These are phyloP conservation scores for Crithidia sp. DNA, from an alignment of 208 protist genomes.

Conservation along the genomic window DNA sequence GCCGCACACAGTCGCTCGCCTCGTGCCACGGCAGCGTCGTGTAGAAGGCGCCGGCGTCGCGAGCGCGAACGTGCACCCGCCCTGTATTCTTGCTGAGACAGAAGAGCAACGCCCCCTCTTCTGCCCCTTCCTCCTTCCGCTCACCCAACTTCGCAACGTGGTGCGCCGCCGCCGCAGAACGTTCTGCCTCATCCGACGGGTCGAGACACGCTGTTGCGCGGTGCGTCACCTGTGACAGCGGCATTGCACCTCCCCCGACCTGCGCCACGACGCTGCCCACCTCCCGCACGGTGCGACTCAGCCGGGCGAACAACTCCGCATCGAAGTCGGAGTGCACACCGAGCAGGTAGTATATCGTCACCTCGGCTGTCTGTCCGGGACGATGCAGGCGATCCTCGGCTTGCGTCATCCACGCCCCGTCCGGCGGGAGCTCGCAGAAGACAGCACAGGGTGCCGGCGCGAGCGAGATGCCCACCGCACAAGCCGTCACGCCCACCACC, in stretches of 20 bases:
- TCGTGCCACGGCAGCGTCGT: slow-evolving; percentile 53
- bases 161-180: too few species aligned
- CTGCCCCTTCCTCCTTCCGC: too few species aligned
- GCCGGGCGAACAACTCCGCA: slow-evolving; percentile 54
- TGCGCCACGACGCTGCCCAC: slow-evolving; percentile 25
- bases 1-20: slow-evolving; percentile 43
- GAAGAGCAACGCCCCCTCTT: slow-evolving; percentile 34
- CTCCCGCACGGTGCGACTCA: slow-evolving; percentile 39
- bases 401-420: slow-evolving; percentile 78
- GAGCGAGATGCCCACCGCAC: slow-evolving; percentile 78
- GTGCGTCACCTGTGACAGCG: slow-evolving; percentile 24
- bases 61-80: slow-evolving; percentile 63
- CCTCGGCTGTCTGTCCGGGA: slow-evolving; percentile 54
- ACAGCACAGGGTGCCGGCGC: slow-evolving; percentile 67
- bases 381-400: slow-evolving; percentile 88
- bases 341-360: slow-evolving; percentile 72
- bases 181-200: neutral
- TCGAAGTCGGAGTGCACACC: slow-evolving; percentile 71
- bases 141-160: too few species aligned
- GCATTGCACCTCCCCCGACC: slow-evolving; percentile 1
- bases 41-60: slow-evolving; percentile 26
- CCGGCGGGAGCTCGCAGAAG: slow-evolving; percentile 86
- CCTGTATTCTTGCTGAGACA: slow-evolving; percentile 69
- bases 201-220: neutral
- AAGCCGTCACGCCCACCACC: slow-evolving; percentile 80